Evolutionary conservation across 2,329 filamentous ascomycete species (phyloP).

Genomic region (Alternaria gaisen): DNA sequence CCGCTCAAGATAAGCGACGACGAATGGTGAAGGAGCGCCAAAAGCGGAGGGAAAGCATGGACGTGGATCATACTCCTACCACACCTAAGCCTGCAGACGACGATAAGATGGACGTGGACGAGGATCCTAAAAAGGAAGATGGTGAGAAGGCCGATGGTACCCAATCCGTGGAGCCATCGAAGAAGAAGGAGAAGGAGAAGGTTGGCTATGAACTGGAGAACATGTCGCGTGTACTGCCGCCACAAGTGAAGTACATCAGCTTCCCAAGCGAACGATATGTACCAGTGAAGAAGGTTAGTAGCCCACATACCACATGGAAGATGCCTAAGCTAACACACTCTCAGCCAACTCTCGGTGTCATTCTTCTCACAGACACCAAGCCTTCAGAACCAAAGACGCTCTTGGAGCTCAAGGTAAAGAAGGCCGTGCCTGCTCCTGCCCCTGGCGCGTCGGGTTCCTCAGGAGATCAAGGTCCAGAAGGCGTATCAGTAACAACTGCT

Average conservation of each 20-base stretch:
- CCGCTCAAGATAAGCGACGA: constrained; percentile 93
- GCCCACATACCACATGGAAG: not conserved
- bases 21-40: constrained; percentile 94
- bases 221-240: constrained; percentile 92
- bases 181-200: constrained; percentile 99
- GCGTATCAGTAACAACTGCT: constrained; percentile 74
- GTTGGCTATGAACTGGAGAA: constrained; percentile 95
- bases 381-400: constrained; percentile 80
- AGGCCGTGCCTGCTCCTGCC: constrained; percentile 62
- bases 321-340: constrained; percentile 27
- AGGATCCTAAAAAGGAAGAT: constrained; percentile 56
- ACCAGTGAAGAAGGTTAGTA: constrained; percentile 84
- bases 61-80: constrained; percentile 81
- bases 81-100: constrained; percentile 72
- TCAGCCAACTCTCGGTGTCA: constrained; percentile 90
- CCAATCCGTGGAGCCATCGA: constrained; percentile 65
- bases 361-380: constrained; percentile 86
- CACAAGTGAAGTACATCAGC: constrained; percentile 93
- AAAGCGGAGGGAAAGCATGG: constrained; percentile 92
- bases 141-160: constrained; percentile 62
- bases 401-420: constrained; percentile 93
- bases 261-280: constrained; percentile 91
- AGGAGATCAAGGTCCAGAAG: constrained; percentile 45
- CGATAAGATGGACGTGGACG: constrained; percentile 85
- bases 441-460: constrained; percentile 54